phyloP scores from a whole-genome alignment of 208 protist genomes.

The Trypanosoma scelopori region DNA sequence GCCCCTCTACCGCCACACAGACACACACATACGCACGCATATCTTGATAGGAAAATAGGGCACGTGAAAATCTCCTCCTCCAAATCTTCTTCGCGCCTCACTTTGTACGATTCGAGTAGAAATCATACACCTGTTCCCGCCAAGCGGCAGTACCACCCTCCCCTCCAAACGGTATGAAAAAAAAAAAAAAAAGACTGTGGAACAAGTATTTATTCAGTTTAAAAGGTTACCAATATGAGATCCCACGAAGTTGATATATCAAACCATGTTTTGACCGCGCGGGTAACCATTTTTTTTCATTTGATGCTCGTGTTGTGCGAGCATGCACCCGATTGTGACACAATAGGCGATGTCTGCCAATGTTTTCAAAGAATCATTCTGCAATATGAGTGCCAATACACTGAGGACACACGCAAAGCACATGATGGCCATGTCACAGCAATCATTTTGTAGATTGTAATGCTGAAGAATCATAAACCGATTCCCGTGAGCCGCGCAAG shows the following conservation, averaged over 20 bases:
- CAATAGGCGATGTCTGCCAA: slow-evolving; percentile 26
- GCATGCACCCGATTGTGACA: slow-evolving; percentile 56
- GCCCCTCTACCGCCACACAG: too few relatives aligned
- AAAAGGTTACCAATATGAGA: slow-evolving; percentile 15
- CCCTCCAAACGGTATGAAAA: too few relatives aligned
- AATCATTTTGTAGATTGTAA: slow-evolving; percentile 49
- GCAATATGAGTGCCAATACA: slow-evolving; percentile 20
- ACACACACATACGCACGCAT: too few relatives aligned
- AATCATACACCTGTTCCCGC: too few relatives aligned
- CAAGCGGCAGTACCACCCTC: too few relatives aligned
- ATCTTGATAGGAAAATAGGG: too few relatives aligned
- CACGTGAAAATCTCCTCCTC: too few relatives aligned
- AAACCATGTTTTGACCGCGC: slow-evolving; percentile 22
- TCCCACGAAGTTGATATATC: slow-evolving; percentile 20
- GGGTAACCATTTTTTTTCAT: slow-evolving; percentile 46
- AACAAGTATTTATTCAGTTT: not conserved
- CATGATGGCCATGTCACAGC: slow-evolving; percentile 54
- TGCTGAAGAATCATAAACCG: slow-evolving; percentile 69
- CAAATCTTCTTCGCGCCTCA: too few relatives aligned
- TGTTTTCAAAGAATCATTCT: slow-evolving; percentile 25
- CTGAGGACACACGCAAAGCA: slow-evolving; percentile 34
- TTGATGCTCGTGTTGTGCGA: slow-evolving; percentile 62
- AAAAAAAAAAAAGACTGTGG: too few relatives aligned
- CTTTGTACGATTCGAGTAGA: too few relatives aligned
- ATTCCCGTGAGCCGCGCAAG: slow-evolving; percentile 59